phyloP scores from a whole-genome alignment of 306 rosid species.

The Sechiopsis laciniata region DNA sequence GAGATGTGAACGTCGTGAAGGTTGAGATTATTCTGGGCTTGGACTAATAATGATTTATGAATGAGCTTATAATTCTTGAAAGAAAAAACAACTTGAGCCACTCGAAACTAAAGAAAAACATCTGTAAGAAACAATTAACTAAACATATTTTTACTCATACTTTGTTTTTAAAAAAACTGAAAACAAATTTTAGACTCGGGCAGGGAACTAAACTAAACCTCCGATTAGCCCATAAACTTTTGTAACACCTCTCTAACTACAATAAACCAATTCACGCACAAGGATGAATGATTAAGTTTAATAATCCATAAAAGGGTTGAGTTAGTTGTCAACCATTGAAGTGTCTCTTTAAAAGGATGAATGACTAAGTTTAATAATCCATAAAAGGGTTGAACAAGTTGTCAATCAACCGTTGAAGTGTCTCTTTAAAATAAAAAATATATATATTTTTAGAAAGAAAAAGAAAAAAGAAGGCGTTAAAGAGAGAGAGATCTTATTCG shows the following conservation, averaged over 20 bases:
- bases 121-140: not conserved
- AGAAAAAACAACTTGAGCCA: not conserved
- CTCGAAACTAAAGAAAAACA: not conserved
- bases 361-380: not conserved
- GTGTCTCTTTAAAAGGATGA: not conserved
- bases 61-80: not conserved
- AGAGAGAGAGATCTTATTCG: not conserved
- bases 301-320: not conserved
- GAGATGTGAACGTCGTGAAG: not conserved
- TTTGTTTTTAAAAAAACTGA: no score
- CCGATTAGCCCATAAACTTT: not conserved
- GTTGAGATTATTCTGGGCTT: not conserved
- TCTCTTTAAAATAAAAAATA: slow-evolving; percentile 1
- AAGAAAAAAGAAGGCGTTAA: no score
- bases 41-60: not conserved
- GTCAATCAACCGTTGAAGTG: not conserved
- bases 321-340: not conserved
- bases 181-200: not conserved
- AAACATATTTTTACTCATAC: not conserved
- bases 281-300: not conserved
- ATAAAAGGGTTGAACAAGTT: not conserved
- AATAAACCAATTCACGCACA: no score
- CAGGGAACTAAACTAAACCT: not conserved
- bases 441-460: no score
- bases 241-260: no score